phyloP scores from a whole-genome alignment of 2,329 filamentous ascomycete species.

The Monilinia vaccinii-corymbosi region DNA sequence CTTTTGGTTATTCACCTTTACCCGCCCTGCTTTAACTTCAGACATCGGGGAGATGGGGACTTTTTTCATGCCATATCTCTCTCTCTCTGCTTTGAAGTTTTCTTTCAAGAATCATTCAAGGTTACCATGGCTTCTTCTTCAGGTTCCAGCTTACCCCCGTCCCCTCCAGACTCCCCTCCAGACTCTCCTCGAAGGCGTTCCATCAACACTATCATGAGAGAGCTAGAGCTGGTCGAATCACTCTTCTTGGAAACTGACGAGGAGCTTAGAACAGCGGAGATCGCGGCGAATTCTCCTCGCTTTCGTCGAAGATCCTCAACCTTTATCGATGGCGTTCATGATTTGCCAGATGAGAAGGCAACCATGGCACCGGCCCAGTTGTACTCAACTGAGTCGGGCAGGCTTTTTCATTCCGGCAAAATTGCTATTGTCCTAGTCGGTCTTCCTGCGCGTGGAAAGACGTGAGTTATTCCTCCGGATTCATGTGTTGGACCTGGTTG shows the following conservation, averaged over 20 bases:
- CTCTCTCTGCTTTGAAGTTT: not conserved
- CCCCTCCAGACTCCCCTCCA: not conserved
- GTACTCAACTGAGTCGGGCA: slow-evolving; percentile 95
- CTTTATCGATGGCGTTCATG: slow-evolving; percentile 95
- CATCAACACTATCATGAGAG: not conserved
- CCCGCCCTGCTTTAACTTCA: not conserved
- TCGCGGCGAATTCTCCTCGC: slow-evolving; percentile 80
- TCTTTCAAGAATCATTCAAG: not conserved
- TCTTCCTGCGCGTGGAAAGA: slow-evolving; percentile 90
- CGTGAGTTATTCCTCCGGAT: slow-evolving; percentile 42
- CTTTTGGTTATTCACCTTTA: not conserved
- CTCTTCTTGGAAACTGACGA: not conserved
- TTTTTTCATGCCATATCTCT: not conserved
- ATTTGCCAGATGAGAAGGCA: slow-evolving; percentile 66
- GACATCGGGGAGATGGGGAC: not conserved
- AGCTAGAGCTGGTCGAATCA: not conserved
- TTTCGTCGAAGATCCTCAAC: slow-evolving; percentile 91
- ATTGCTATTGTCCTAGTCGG: slow-evolving; percentile 98
- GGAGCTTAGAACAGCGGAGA: slow-evolving; percentile 58
- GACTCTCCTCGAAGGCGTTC: not conserved
- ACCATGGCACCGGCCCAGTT: slow-evolving; percentile 84
- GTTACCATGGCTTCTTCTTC: not conserved
- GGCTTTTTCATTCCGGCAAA: slow-evolving; percentile 91
- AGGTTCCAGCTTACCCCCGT: not conserved
- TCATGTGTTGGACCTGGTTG: not conserved